Conservation (phyloP, 1,284 basidiomycete genomes). For the Apiotrichum montevideense region DNA sequence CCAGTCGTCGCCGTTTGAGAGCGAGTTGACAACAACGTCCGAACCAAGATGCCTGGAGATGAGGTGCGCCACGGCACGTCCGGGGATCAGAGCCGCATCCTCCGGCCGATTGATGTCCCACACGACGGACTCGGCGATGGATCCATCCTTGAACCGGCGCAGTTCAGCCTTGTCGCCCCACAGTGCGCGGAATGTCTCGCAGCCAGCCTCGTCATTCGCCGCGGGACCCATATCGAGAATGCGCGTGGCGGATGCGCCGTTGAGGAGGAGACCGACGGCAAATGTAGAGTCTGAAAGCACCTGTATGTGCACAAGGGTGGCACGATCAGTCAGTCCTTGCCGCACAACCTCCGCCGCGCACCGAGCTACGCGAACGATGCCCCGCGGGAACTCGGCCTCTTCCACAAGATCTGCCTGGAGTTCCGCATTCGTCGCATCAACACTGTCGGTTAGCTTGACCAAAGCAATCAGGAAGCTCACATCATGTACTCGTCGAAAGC, state of each 20-base stretch:
- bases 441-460: constrained; percentile 46
- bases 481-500: constrained; percentile 71
- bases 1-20: constrained; percentile 53
- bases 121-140: constrained; percentile 87
- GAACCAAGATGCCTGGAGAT: constrained; percentile 65
- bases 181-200: constrained; percentile 65
- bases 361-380: constrained; percentile 55
- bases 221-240: constrained; percentile 85
- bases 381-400: constrained; percentile 56
- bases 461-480: constrained; percentile 49
- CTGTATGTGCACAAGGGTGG: constrained; percentile 55
- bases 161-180: constrained; percentile 93
- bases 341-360: constrained; percentile 57
- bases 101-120: constrained; percentile 63
- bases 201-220: constrained; percentile 50
- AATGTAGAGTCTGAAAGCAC: constrained; percentile 42
- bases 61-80: constrained; percentile 66
- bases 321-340: constrained; percentile 64
- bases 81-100: constrained; percentile 72
- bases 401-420: constrained; percentile 2
- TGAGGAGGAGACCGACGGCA: constrained; percentile 67
- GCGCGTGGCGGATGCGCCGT: constrained; percentile 64
- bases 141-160: constrained; percentile 94
- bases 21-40: constrained; percentile 47
- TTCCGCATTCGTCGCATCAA: constrained; percentile 53